phyloP scores from a whole-genome alignment of 2,329 filamentous ascomycete genomes.

The Mariannaea sp. region DNA sequence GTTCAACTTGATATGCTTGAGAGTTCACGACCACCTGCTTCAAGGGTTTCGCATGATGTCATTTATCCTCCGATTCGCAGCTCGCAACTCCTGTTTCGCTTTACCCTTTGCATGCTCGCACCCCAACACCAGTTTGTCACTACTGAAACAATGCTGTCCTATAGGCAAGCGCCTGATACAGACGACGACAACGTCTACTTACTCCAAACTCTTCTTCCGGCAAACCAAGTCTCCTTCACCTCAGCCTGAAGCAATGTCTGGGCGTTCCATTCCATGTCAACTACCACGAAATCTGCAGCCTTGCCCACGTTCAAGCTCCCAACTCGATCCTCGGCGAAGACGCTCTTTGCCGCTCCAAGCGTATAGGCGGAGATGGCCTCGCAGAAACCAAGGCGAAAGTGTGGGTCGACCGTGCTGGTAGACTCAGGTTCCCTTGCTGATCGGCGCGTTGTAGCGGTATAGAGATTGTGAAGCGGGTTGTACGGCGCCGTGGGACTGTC shows the following conservation, averaged over 20 bases:
- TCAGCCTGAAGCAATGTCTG: slow-evolving; percentile 12
- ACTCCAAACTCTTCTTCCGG: slow-evolving; percentile 2
- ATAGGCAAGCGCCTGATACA: neutral
- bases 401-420: slow-evolving; percentile 51
- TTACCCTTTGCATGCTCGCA: no score
- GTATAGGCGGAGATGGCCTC: slow-evolving; percentile 56
- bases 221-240: slow-evolving; percentile 11
- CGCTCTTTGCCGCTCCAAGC: slow-evolving; percentile 56
- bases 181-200: neutral
- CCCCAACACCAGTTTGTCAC: neutral
- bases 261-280: slow-evolving; percentile 17
- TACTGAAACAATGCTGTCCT: neutral
- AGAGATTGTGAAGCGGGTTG: slow-evolving; percentile 55
- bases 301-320: slow-evolving; percentile 55
- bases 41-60: no score
- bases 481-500: slow-evolving; percentile 62
- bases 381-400: slow-evolving; percentile 55
- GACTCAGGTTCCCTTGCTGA: slow-evolving; percentile 51
- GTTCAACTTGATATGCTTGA: no score
- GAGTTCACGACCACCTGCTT: no score
- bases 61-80: no score
- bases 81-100: no score
- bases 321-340: slow-evolving; percentile 54
- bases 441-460: slow-evolving; percentile 57
- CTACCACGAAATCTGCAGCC: slow-evolving; percentile 53